Base-by-base conservation (phyloP, 306 rosid species). In the Elaeagnus macrophylla region DNA sequence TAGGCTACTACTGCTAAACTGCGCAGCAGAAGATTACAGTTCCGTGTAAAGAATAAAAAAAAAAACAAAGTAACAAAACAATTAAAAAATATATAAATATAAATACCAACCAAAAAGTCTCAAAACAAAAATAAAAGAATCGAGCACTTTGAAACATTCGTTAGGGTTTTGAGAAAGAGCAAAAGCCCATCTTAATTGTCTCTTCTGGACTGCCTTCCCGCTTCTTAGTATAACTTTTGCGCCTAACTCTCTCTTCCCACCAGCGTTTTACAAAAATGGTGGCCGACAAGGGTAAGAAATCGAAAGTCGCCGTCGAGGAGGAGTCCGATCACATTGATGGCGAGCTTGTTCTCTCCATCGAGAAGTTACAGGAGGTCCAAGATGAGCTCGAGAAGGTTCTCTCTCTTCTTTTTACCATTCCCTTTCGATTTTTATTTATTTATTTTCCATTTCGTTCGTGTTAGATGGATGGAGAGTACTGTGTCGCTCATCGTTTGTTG, bases 311-410 rank as follows among this genome's bases (percentile, higher is more conserved):
- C 14, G 62, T 54, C 38, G 76, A 44, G 56, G 66, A 71, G 42
- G 77, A 67, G 6, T 3, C 69, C 47, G 79, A 63, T 61, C 72
- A 53, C 68, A 56, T 70, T 51, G 82, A 76, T 19, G 51, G n/a
- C 14, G 68, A 67, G 18, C 73, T 80, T 45, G 75, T 80, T 12
- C 47, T 56, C 8, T 51, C 57, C 15, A 64, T 76, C 52, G 80
- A 80, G 74, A 80, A 72, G 68, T 76, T 80, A 71, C 82, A 80
- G 75, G 82, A 80, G 65, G 70, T 67, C 64, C 85, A 80, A 59
- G 82, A 76, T 36, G 73, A 80, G 37, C 82, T 80, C 62, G 85
- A 80, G 42, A 70, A 80, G 82, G 86, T 83, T 71, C 12, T 6
- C 0, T 45, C 2, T 16, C n/a, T n/a, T 20, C 45, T 12, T 20